A percentile compares a stretch with the other conserved stretches of the same genome.
Conservation (phyloP, 2,329 filamentous ascomycete species). For the Lachnum nothofagi region DNA sequence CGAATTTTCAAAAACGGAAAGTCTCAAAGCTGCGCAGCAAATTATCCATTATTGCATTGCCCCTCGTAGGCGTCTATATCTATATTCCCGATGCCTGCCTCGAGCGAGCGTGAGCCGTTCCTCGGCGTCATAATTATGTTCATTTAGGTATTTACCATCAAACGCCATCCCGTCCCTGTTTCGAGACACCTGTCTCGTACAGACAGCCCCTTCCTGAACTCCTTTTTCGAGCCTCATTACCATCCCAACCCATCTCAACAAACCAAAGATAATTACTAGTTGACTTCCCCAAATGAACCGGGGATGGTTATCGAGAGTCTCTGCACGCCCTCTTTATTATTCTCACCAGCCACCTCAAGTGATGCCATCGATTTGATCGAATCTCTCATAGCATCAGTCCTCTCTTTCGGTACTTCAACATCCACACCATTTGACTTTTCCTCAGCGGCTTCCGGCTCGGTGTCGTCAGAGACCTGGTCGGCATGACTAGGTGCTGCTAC, state of each 20-base stretch:
- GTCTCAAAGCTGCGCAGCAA: not conserved
- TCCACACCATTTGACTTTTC: not conserved
- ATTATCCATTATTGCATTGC: slow-evolving; percentile 9
- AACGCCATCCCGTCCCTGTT: slow-evolving; percentile 7
- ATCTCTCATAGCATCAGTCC: slow-evolving; percentile 13
- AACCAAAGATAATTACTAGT: not conserved
- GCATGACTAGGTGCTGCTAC: slow-evolving; percentile 5
- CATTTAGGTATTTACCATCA: slow-evolving; percentile 11
- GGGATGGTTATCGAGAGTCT: slow-evolving; percentile 38
- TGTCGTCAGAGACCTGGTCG: not conserved
- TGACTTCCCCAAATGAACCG: slow-evolving; percentile 19
- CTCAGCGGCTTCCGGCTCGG: not conserved
- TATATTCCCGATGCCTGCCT: slow-evolving; percentile 5
- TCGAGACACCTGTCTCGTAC: slow-evolving; percentile 14
- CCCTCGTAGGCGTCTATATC: slow-evolving; percentile 4
- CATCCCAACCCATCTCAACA: not conserved
- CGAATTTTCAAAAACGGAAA: not conserved
- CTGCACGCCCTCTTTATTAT: slow-evolving; percentile 30
- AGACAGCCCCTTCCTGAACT: slow-evolving; percentile 1
- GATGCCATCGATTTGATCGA: slow-evolving; percentile 24
- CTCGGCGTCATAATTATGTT: slow-evolving; percentile 18
- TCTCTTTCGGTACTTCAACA: slow-evolving; percentile 6
- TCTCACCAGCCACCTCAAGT: slow-evolving; percentile 15
- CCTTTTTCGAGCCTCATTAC: slow-evolving; percentile 2
- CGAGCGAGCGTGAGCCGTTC: slow-evolving; percentile 1